Conservation (phyloP, 2,329 filamentous ascomycete species). For the Colletotrichum sp. region DNA sequence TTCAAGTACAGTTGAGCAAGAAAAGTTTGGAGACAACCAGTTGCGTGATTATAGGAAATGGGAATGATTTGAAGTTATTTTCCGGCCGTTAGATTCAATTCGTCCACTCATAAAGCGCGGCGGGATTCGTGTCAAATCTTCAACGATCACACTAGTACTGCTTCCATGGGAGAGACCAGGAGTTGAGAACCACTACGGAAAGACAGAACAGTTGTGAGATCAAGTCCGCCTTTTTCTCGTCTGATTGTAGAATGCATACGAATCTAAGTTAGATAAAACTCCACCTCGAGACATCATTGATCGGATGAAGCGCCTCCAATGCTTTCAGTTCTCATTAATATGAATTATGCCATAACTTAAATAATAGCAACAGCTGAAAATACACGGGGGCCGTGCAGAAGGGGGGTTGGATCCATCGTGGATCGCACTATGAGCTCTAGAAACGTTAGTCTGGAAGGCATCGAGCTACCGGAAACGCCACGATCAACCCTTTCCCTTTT, state of each 20-base stretch:
- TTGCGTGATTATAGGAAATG: not conserved
- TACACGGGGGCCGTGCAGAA: not conserved
- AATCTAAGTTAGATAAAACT: not conserved
- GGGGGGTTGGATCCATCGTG: not conserved
- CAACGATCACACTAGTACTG: fast-evolving
- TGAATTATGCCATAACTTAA: fast-evolving
- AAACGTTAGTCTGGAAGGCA: not conserved
- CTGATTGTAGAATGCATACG: not conserved
- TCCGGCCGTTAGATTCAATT: not conserved
- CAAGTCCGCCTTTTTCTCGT: fast-evolving
- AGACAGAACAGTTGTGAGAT: not conserved
- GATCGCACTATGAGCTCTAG: not conserved
- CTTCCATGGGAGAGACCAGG: not conserved
- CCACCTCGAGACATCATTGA: not conserved
- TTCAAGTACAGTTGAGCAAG: fast-evolving
- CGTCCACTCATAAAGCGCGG: not conserved
- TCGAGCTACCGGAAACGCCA: not conserved
- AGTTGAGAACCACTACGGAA: not conserved
- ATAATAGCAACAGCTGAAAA: not conserved
- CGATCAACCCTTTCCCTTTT: not conserved
- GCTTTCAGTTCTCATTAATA: not conserved
- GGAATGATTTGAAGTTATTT: not conserved
- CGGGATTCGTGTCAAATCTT: not conserved
- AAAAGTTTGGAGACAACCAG: fast-evolving
- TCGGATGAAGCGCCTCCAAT: not conserved